Evolutionary conservation across 1,139 yeast species (phyloP), one percentile per base, ranked within the genome.

Genomic region (Geotrichum carabidarum): DNA sequence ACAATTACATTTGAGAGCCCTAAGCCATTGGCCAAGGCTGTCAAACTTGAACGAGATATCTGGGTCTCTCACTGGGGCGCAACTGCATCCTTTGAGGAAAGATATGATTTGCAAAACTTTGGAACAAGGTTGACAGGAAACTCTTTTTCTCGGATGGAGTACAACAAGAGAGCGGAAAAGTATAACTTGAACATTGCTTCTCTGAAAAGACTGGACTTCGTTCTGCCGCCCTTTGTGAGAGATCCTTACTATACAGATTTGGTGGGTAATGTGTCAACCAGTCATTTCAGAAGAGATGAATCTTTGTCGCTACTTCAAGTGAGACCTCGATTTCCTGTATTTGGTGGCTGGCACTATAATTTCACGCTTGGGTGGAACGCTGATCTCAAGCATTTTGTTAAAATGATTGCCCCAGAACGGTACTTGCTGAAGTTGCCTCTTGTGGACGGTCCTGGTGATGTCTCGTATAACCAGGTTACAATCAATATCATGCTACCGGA

Each of bases 261-360:
- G 62, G 96, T 93, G 32, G 99, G 99, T 27, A 87, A 88, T 72
- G 96, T 93, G n/a, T 84, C 96, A 8, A 87, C 97, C 6, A 86
- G 87, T 57, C 76, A 77, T 59, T 72, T 78, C 43, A 65, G 77
- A n/a, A 51, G 63, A n/a, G 59, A 58, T 36, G 41, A 38, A 1
- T 31, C 54, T 17, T 79, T 76, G 58, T 62, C 72, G 7, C 44
- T 60, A 15, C 72, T 89, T 55, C 74, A 83, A 44, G 70, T 93
- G 60, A 82, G 79, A 65, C 99, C 99, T 55, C 79, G 99, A 68
- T 93, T 78, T 74, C 99, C 99, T 11, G 66, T 93, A 8, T 87
- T 89, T 72, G 99, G 99, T 49, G 95, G 91, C 44, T 93, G 99
- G 99, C 80, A 84, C 64, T 93, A 90, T 72, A 90, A 93, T 72